Conservation (phyloP, 2,329 filamentous ascomycete species). For the Penicillium sp. region DNA sequence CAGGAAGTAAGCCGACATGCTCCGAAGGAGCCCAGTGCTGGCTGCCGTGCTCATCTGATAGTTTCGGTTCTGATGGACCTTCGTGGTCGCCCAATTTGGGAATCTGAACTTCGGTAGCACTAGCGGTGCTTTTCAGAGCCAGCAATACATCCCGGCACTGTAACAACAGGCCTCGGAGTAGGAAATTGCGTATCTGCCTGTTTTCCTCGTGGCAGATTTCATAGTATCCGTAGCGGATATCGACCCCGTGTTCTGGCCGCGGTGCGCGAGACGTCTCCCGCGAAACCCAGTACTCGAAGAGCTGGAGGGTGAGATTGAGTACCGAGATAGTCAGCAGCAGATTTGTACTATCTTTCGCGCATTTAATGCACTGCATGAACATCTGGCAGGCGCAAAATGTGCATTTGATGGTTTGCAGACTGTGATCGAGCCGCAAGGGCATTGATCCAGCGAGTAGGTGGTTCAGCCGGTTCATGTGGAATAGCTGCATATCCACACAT, state of each 20-base stretch:
- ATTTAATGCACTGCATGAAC: slow-evolving; percentile 31
- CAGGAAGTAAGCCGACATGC: slow-evolving; percentile 6
- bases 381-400: slow-evolving; percentile 30
- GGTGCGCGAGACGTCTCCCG: slow-evolving; percentile 18
- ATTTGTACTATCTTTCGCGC: slow-evolving; percentile 30
- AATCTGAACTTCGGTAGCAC: slow-evolving; percentile 1
- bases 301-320: slow-evolving; percentile 30
- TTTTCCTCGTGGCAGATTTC: slow-evolving; percentile 30
- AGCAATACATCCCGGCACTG: slow-evolving; percentile 29
- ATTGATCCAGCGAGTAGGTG: slow-evolving; percentile 26
- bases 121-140: slow-evolving; percentile 21
- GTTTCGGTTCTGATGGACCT: slow-evolving; percentile 1
- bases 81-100: slow-evolving; percentile 14
- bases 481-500: slow-evolving; percentile 30
- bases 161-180: slow-evolving; percentile 27
- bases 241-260: slow-evolving; percentile 15
- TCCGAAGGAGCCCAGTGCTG: slow-evolving; percentile 10
- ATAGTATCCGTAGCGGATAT: slow-evolving; percentile 33
- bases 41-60: slow-evolving; percentile 3
- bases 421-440: slow-evolving; percentile 32
- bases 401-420: slow-evolving; percentile 31
- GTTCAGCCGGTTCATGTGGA: slow-evolving; percentile 33
- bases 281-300: slow-evolving; percentile 33
- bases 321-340: slow-evolving; percentile 30
- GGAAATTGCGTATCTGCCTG: slow-evolving; percentile 27